Evolutionary conservation across 1,139 yeast species (phyloP), one percentile per base, ranked within the genome.

Genomic region (Saccharomyces hybrid): DNA sequence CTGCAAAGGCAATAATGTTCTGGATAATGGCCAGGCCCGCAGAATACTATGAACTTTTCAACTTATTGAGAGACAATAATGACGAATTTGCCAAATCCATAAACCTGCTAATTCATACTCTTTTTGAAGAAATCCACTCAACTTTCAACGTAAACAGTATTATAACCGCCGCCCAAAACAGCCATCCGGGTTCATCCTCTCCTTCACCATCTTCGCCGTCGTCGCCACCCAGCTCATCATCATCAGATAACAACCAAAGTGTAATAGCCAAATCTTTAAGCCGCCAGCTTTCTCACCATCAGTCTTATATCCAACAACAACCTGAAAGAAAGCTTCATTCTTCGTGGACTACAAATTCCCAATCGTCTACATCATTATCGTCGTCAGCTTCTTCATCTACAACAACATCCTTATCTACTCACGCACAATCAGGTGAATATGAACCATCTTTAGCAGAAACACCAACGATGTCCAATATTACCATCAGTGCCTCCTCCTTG

Each of bases 1-100:
- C 67, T 8, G 60, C 70, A 4, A 66, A 64, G 44, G 59, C 70
- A 1, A 51, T 67, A 8, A 58, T 60, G 52, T 62, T 61, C 49
- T 68, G 72, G 72, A 62, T 68, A 27, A 60, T 68, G 62, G 60
- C 70, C 6, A 57, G 71, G 47, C 68, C 71, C 6, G 51, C 52
- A 24, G 69, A 68, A 47, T 67, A 63, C 49, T 48, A 58, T 16
- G 53, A 52, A 9, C 38, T 64, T 5, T 52, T 53, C 28, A 32
- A 48, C n/a, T 47, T 54, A 3, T 42, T 58, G 16, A 52, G 52
- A 21, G 42, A 52, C 21, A 38, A 54, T 48, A 26, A 52, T 28
- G 34, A 49, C 11, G 52, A 52, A 38, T 29, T 27, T 11, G 34
- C 50, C 4, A 52, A 50, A 32, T 24, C 55, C 12, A 16, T 59